Evolutionary conservation across 2,329 filamentous ascomycete genomes (phyloP).

Genomic region (Xylaria sp.): DNA sequence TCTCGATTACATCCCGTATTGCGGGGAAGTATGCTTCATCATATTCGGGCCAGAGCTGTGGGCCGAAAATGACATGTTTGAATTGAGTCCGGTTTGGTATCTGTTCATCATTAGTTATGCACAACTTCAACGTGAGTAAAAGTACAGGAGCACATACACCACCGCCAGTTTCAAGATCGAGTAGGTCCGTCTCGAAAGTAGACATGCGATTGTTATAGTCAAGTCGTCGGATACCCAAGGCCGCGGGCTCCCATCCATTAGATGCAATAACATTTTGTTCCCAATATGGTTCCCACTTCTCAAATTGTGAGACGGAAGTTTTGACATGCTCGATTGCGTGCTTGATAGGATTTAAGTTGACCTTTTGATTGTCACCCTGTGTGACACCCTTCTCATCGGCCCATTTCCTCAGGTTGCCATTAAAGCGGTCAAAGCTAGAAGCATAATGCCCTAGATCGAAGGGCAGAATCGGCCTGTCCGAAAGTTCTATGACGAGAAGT

Average conservation of each 20-base stretch:
- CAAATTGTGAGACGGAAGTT: conserved; percentile 71
- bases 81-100: conserved; percentile 90
- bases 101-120: conserved; percentile 54
- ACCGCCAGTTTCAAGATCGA: conserved; percentile 77
- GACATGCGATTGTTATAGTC: conserved; percentile 83
- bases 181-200: conserved; percentile 81
- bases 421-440: conserved; percentile 70
- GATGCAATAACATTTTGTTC: conserved; percentile 75
- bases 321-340: conserved; percentile 72
- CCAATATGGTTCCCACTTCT: conserved; percentile 82
- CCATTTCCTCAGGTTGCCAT: conserved; percentile 74
- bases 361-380: conserved; percentile 48
- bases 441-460: conserved; percentile 84
- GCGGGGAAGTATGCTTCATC: conserved; percentile 80
- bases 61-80: conserved; percentile 91
- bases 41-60: conserved; percentile 78
- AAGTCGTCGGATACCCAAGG: conserved; percentile 73
- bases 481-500: conserved; percentile 84
- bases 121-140: conserved; percentile 10
- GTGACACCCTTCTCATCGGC: conserved; percentile 64
- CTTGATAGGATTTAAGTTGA: conserved; percentile 69
- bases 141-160: conserved; percentile 70
- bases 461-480: conserved; percentile 82
- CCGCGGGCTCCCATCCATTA: conserved; percentile 79
- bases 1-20: conserved; percentile 83